Conservation (phyloP, 768 basidiomycete genomes). For the Candolleomyces eurysporus region DNA sequence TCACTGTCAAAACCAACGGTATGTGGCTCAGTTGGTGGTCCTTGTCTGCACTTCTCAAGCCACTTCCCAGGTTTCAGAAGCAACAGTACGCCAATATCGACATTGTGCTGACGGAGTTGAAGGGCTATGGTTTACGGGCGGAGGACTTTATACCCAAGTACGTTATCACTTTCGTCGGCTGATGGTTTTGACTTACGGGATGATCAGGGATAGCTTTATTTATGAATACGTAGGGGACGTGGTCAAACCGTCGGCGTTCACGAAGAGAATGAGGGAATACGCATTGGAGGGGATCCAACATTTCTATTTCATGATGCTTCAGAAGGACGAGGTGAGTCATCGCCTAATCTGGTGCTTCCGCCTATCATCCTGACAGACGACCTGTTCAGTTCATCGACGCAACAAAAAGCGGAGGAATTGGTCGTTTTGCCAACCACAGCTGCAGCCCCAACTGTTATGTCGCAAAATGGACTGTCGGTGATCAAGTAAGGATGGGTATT, state of each 20-base stretch:
- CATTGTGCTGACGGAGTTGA: constrained; percentile 91
- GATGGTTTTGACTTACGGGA: constrained; percentile 6
- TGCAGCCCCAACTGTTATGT: constrained; percentile 98
- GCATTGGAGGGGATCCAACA: constrained; percentile 90
- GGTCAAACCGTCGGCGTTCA: constrained; percentile 81
- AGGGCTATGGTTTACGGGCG: constrained; percentile 91
- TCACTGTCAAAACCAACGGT: constrained; percentile 95
- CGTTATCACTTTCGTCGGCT: constrained; percentile 22
- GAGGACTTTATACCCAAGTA: constrained; percentile 64
- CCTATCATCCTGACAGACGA: background rate
- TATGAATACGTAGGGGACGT: constrained; percentile 99
- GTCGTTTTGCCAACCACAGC: constrained; percentile 96
- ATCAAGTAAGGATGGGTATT: constrained; percentile 93
- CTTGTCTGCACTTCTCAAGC: constrained; percentile 7
- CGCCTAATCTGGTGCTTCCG: background rate
- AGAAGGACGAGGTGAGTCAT: constrained; percentile 85
- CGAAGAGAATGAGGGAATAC: constrained; percentile 93
- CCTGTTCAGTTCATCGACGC: constrained; percentile 87
- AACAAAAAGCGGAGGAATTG: constrained; percentile 94
- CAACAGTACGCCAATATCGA: constrained; percentile 84
- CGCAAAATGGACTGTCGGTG: constrained; percentile 94
- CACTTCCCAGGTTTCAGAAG: constrained; percentile 69
- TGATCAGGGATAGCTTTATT: constrained; percentile 79
- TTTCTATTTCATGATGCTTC: constrained; percentile 99
- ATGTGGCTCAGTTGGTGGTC: constrained; percentile 20